Base-by-base conservation (phyloP, 2,329 filamentous ascomycete species). In the Mollisia scopiformis region DNA sequence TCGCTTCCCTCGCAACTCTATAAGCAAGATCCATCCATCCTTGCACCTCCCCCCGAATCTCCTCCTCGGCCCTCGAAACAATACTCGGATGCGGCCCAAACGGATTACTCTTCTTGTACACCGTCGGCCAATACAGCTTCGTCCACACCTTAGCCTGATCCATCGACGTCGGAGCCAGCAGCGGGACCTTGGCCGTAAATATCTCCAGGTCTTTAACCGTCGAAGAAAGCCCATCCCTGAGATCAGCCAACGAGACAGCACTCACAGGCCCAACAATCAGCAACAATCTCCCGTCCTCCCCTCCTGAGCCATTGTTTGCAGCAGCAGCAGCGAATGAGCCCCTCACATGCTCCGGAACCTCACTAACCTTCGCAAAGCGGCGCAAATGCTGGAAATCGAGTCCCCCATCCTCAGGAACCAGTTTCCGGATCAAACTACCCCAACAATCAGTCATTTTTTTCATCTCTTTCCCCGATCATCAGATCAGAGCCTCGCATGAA, bases 21-120 rank as follows among this genome's bases (percentile, higher is more conserved):
- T 85, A 82, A 7, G 91, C 90, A 54, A 93, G 76, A 55, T 78
- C 83, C 82, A 90, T 88, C 84, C 85, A 94, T 58, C 84, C 75
- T 3, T 83, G 82, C 1, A 86, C 85, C 65, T 90, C 84, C 49
- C 82, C 77, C 59, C 82, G 81, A 55, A 96, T 85, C 62, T 91
- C 88, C 13, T 87, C 84, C 39, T 89, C 88, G 28, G 88, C 87
- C 61, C 89, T 86, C 43, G 84, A 80, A 58, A 94, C 86, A 72
- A 90, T 84, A 70, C 87, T 86, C 63, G 91, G 91, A 72, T 96
- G 92, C 19, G 92, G 91, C 3, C 92, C 92, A 61, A 93, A 90
- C 2, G 91, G 91, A 71, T 95, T 95, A 67, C 90, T 93, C 78
- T 93, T 93, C 65, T 91, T 89, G 77, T 95, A 96, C 52, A 93